These are phyloP conservation scores for Psilocybe mexicana DNA, from an alignment of 1,284 basidiomycete genomes.

Conservation along the genomic window DNA sequence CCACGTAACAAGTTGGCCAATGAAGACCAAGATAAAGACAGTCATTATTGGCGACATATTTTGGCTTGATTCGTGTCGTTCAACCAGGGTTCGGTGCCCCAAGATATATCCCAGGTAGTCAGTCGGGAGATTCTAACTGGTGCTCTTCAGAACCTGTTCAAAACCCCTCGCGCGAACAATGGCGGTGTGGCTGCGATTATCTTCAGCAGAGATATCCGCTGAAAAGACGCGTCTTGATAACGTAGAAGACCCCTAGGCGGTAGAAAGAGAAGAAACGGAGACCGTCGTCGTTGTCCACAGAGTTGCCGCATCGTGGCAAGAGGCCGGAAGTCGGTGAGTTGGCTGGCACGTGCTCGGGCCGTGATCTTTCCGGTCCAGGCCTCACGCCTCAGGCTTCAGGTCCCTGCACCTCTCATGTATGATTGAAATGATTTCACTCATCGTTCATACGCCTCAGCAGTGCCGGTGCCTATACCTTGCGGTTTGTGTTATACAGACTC, in stretches of 20 bases:
- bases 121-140: not conserved
- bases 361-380: not conserved
- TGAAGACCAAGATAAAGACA: conserved; percentile 79
- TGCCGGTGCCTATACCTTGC: too few species aligned
- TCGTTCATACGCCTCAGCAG: too few species aligned
- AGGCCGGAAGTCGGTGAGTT: not conserved
- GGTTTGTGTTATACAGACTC: too few species aligned
- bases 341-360: not conserved
- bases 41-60: conserved; percentile 76
- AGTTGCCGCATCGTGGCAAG: not conserved
- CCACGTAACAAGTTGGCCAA: conserved; percentile 85
- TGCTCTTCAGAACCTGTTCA: not conserved
- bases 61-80: not conserved
- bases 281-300: not conserved
- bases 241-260: not conserved
- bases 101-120: not conserved
- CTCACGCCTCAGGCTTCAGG: too few species aligned
- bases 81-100: not conserved
- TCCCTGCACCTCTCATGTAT: too few species aligned
- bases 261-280: not conserved
- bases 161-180: not conserved
- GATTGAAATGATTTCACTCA: too few species aligned
- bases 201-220: not conserved
- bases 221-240: not conserved
- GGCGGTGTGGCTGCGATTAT: not conserved